Evolutionary conservation across 2,329 filamentous ascomycete genomes (phyloP).

Genomic region (Beauveria brongniartii): DNA sequence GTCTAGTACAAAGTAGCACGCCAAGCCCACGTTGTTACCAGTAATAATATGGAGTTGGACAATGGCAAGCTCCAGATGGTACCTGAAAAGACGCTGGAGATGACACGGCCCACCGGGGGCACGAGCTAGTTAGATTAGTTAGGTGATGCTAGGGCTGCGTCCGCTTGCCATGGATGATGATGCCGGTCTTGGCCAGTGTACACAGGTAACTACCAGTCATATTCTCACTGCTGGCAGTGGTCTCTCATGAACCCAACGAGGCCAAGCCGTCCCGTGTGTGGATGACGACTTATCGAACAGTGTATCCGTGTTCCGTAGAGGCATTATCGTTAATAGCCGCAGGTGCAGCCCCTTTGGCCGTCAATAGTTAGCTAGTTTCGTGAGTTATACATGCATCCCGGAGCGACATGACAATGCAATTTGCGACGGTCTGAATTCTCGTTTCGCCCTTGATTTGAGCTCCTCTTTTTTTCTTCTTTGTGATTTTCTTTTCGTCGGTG

Average conservation of each 20-base stretch:
- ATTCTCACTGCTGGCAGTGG: neutral
- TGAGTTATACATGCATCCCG: neutral
- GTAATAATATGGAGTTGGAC: neutral
- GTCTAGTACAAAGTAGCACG: neutral
- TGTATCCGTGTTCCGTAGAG: neutral
- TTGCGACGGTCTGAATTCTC: slow-evolving; percentile 3
- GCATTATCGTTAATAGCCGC: neutral
- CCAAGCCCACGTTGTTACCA: neutral
- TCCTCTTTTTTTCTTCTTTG: slow-evolving; percentile 4
- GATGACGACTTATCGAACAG: neutral
- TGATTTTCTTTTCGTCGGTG: neutral
- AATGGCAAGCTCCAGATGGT: neutral
- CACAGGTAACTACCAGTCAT: neutral
- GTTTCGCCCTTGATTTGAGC: slow-evolving; percentile 5
- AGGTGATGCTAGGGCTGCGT: neutral
- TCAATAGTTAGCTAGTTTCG: neutral
- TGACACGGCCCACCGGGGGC: neutral
- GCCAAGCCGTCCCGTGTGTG: too few relatives aligned
- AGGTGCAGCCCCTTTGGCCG: neutral
- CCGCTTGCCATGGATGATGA: neutral
- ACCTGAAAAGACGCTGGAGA: slow-evolving; percentile 4
- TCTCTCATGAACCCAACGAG: too few relatives aligned
- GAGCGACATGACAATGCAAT: slow-evolving; percentile 1
- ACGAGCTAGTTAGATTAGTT: neutral
- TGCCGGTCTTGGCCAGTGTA: neutral